Conservation (phyloP, 139 green algal genomes). For the Closterium sp. region DNA sequence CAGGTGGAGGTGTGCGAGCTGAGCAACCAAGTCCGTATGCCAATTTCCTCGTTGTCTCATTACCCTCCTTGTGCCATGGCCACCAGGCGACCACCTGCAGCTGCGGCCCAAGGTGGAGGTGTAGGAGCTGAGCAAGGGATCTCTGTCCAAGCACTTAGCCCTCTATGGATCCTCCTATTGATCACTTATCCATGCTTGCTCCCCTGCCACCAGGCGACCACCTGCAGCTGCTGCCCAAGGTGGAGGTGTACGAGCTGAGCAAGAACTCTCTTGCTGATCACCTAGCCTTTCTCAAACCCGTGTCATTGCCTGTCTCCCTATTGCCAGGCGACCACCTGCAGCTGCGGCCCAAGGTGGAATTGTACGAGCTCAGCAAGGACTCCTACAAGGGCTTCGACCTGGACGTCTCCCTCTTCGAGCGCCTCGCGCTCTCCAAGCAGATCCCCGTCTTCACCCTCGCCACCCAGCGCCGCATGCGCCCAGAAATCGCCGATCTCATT, state of each 20-base stretch:
- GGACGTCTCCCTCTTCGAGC: constrained; percentile 76
- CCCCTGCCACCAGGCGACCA: constrained; percentile 58
- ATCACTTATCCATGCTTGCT: too few species aligned
- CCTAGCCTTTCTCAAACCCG: too few species aligned
- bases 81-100: too few species aligned
- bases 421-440: constrained; percentile 47
- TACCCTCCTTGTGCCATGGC: too few species aligned
- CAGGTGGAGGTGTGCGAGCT: constrained; percentile 68
- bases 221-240: constrained; percentile 78
- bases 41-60: too few species aligned
- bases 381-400: constrained; percentile 41
- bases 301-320: too few species aligned
- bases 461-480: constrained; percentile 77
- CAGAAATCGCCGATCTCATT: constrained; percentile 57
- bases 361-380: constrained; percentile 62
- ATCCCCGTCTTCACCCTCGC: constrained; percentile 48
- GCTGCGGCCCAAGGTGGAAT: constrained; percentile 74
- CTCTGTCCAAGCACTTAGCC: too few species aligned
- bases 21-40: constrained; percentile 49
- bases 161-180: too few species aligned
- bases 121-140: constrained; percentile 62
- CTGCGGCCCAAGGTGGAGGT: constrained; percentile 68
- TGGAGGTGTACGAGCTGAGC: constrained; percentile 58
- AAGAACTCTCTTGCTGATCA: neutral
- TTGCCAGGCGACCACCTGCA: constrained; percentile 67